phyloP scores from a whole-genome alignment of 2,329 filamentous ascomycete species.

The Nakataea oryzae region DNA sequence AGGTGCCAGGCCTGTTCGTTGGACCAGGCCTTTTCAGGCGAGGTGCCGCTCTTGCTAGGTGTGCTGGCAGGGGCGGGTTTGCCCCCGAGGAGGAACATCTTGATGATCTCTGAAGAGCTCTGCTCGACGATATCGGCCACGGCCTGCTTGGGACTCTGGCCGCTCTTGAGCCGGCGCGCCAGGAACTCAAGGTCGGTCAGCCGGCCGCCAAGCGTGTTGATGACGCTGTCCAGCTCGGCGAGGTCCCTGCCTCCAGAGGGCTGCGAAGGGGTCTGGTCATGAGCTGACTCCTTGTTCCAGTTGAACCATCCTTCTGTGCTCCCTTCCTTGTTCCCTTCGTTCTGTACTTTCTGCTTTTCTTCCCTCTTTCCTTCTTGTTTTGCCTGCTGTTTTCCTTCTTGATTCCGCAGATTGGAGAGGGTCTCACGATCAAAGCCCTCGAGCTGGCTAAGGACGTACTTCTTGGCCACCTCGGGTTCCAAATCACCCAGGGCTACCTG shows the following conservation, averaged over 20 bases:
- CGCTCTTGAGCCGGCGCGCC: slow-evolving; percentile 77
- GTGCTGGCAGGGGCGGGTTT: slow-evolving; percentile 28
- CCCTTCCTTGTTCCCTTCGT: slow-evolving; percentile 10
- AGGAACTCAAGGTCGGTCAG: slow-evolving; percentile 94
- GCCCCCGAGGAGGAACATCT: slow-evolving; percentile 71
- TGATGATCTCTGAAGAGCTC: slow-evolving; percentile 79
- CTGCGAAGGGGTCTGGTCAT: not conserved
- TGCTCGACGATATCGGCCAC: slow-evolving; percentile 84
- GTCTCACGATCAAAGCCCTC: slow-evolving; percentile 32
- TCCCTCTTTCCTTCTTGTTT: slow-evolving; percentile 8
- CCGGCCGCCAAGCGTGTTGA: slow-evolving; percentile 74
- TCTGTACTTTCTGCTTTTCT: slow-evolving; percentile 13
- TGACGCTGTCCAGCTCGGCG: slow-evolving; percentile 67
- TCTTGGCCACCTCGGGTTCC: slow-evolving; percentile 74
- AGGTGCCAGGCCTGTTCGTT: slow-evolving; percentile 84
- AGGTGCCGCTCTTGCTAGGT: slow-evolving; percentile 7
- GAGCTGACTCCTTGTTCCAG: not conserved
- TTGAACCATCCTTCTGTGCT: slow-evolving; percentile 1
- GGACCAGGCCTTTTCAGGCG: slow-evolving; percentile 49
- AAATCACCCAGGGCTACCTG: slow-evolving; percentile 80
- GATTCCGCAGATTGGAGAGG: slow-evolving; percentile 3
- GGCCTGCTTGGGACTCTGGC: slow-evolving; percentile 71
- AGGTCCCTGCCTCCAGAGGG: slow-evolving; percentile 32
- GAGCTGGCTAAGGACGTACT: slow-evolving; percentile 79
- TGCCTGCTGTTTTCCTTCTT: slow-evolving; percentile 19